Conservation (phyloP, 192 early-diverging fungal genomes). For the Rhizophagus sp. region DNA sequence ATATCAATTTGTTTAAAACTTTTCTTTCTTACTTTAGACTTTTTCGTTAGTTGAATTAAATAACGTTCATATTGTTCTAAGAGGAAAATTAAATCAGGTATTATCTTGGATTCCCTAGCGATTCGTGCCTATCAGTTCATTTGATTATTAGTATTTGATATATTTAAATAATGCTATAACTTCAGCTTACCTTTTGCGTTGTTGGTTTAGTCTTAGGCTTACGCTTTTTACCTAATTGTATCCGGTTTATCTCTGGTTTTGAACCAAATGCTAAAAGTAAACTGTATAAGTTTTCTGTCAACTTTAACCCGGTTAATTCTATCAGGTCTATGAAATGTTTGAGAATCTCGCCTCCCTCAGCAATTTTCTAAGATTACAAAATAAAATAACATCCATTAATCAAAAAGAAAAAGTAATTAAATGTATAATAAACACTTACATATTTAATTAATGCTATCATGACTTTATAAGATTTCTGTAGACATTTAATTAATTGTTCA, state of each 20-base stretch:
- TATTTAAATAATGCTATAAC: background rate
- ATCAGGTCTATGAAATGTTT: slow-evolving; percentile 46
- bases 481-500: slow-evolving; percentile 50
- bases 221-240: slow-evolving; percentile 14
- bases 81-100: slow-evolving; percentile 70
- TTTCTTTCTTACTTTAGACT: slow-evolving; percentile 55
- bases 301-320: slow-evolving; percentile 41
- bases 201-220: slow-evolving; percentile 36
- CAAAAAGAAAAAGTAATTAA: background rate
- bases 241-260: slow-evolving; percentile 29
- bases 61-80: slow-evolving; percentile 79
- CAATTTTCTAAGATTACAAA: slow-evolving; percentile 12
- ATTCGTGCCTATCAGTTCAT: slow-evolving; percentile 51
- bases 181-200: slow-evolving; percentile 34
- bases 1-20: background rate
- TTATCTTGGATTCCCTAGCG: slow-evolving; percentile 68
- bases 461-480: slow-evolving; percentile 52
- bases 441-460: slow-evolving; percentile 47
- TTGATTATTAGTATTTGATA: background rate
- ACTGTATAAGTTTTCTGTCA: slow-evolving; percentile 56
- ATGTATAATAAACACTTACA: slow-evolving; percentile 26
- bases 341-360: slow-evolving; percentile 1
- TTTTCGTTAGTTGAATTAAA: slow-evolving; percentile 67
- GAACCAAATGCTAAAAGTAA: slow-evolving; percentile 44
- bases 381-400: background rate